These are phyloP conservation scores for Clonostachys chloroleuca DNA, from an alignment of 2,329 filamentous ascomycete species.

Conservation along the genomic window DNA sequence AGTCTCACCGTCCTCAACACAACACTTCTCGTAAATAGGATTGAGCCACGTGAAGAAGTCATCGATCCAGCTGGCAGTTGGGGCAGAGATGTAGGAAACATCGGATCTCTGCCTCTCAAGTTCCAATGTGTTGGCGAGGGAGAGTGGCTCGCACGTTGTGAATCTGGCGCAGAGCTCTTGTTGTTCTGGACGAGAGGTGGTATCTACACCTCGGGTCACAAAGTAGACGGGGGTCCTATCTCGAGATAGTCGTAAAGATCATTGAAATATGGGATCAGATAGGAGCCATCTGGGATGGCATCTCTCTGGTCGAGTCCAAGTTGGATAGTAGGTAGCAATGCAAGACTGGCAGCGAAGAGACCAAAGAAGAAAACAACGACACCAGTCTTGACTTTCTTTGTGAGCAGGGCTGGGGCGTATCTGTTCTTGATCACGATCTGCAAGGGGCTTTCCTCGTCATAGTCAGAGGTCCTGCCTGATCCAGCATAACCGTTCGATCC, in stretches of 20 bases:
- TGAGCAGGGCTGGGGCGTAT: constrained; percentile 80
- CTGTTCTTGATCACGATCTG: constrained; percentile 86
- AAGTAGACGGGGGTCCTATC: constrained; percentile 95
- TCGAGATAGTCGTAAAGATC: constrained; percentile 92
- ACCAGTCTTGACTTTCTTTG: constrained; percentile 71
- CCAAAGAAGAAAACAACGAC: constrained; percentile 82
- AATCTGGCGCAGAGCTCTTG: constrained; percentile 88
- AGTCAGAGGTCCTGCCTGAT: constrained; percentile 58
- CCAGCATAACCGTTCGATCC: constrained; percentile 48
- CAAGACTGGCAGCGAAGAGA: constrained; percentile 79
- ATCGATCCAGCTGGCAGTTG: constrained; percentile 93
- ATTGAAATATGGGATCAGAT: constrained; percentile 94
- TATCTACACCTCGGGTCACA: constrained; percentile 77
- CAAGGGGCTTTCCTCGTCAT: constrained; percentile 72
- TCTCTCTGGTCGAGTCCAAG: constrained; percentile 93
- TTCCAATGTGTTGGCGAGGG: constrained; percentile 85
- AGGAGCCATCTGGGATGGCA: constrained; percentile 88
- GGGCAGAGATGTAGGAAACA: constrained; percentile 81
- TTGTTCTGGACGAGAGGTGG: constrained; percentile 71
- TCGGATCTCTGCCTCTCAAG: constrained; percentile 88
- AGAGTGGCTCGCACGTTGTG: constrained; percentile 79
- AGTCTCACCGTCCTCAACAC: constrained; percentile 62
- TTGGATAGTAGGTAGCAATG: constrained; percentile 77
- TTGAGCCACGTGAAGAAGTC: constrained; percentile 98
- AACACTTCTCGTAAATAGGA: constrained; percentile 68